Conservation (phyloP, 139 green algal genomes). For the Marvania coccoides region DNA sequence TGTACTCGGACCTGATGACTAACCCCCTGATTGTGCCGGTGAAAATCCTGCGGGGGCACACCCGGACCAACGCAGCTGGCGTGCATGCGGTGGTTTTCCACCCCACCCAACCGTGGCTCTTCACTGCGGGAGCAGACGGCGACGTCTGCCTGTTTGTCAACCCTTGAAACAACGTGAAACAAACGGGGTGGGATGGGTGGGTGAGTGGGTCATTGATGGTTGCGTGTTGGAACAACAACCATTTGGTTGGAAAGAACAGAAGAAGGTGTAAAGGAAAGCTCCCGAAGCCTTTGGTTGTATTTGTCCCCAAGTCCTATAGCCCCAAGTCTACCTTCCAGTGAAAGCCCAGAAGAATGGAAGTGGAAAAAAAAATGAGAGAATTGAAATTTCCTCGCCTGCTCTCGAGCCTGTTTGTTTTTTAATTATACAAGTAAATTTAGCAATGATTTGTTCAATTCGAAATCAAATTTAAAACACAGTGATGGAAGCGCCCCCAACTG, state of each 20-base stretch:
- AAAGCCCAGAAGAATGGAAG: not conserved
- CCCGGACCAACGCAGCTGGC: constrained; percentile 42
- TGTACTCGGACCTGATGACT: constrained; percentile 89
- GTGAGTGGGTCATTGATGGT: not conserved
- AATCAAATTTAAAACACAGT: too few relatives aligned
- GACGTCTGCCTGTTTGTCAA: constrained; percentile 56
- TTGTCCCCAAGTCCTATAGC: too few relatives aligned
- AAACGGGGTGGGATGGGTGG: not conserved
- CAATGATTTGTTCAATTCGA: too few relatives aligned
- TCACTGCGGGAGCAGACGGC: constrained; percentile 86
- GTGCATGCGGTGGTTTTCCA: constrained; percentile 86
- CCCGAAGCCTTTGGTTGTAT: too few relatives aligned
- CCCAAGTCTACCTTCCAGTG: too few relatives aligned
- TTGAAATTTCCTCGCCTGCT: too few relatives aligned
- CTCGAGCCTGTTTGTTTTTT: too few relatives aligned
- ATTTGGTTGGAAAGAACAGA: too few relatives aligned
- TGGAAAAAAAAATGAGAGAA: too few relatives aligned
- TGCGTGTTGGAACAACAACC: not conserved
- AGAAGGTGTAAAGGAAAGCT: too few relatives aligned
- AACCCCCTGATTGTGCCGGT: constrained; percentile 95
- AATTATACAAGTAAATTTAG: too few relatives aligned
- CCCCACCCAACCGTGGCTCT: constrained; percentile 92
- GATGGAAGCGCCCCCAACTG: too few relatives aligned
- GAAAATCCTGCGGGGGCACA: constrained; percentile 35
- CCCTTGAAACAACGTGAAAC: constrained; percentile 16